Evolutionary conservation across 257 asterid genomes (phyloP), one percentile per base, ranked within the genome.

Genomic region (Verbena officinalis): DNA sequence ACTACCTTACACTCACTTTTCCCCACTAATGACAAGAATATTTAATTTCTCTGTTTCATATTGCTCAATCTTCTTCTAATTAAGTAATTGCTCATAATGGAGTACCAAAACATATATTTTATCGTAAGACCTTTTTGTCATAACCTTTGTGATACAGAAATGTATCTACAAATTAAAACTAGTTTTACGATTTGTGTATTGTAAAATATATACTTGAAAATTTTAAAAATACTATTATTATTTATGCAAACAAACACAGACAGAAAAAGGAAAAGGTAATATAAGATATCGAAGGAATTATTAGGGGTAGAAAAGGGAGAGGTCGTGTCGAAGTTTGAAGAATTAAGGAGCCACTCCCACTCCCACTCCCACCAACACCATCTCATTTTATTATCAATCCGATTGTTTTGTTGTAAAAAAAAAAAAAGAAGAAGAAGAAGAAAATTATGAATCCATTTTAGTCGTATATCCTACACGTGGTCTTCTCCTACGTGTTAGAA

Each of bases 391-490:
- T 42, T 69, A 49, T 55, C 42, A 66, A 52, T 56, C 49, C n/a
- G 4, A 30, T 30, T 30, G 3, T 30, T 30, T 15, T 55, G 54
- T 24, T 13, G n/a, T n/a, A n/a, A n/a, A n/a, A n/a, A n/a, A n/a
- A n/a, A n/a, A n/a, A n/a, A n/a, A n/a, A n/a, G n/a, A n/a, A n/a
- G n/a, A n/a, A n/a, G n/a, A n/a, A n/a, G n/a, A n/a, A n/a, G n/a
- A n/a, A n/a, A n/a, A n/a, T 9, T 45, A 69, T 69, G 13, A 45
- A 16, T 54, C 20, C 71, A 48, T 34, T 62, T 30, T 78, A n/a
- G n/a, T 75, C 76, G 64, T 7, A 76, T 69, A 70, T 75, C 69
- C 33, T 75, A 84, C 96, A 88, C 98, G 98, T 88, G 91, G 94
- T 64, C 89, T 59, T 75, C 84, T 70, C 77, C 61, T 75, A 68